Percentiles rank a stretch among this genome's conserved stretches.
Evolutionary conservation across 1,139 yeast genomes (phyloP).

Genomic region (Dujonia santamariae): DNA sequence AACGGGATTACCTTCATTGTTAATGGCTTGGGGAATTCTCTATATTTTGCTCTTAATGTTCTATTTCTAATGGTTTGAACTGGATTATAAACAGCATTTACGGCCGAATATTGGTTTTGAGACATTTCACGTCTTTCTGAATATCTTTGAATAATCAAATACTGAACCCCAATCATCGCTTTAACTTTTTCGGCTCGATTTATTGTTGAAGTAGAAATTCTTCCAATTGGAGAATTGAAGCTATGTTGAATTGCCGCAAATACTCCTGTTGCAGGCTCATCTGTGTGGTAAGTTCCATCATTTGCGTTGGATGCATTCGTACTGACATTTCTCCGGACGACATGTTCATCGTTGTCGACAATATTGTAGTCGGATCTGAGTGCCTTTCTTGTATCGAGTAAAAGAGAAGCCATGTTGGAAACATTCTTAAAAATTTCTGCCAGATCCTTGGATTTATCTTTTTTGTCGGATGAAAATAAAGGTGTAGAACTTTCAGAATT

Average conservation of each 20-base stretch:
- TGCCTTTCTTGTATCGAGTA: slow-evolving; percentile 41
- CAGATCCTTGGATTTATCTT: too few relatives aligned
- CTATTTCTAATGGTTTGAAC: slow-evolving; percentile 76
- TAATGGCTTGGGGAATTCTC: slow-evolving; percentile 36
- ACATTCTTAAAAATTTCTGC: slow-evolving; percentile 3
- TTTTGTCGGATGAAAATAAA: too few relatives aligned
- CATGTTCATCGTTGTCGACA: slow-evolving; percentile 18
- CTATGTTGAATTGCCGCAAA: slow-evolving; percentile 4
- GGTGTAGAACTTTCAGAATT: too few relatives aligned
- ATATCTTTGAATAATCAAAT: slow-evolving; percentile 42
- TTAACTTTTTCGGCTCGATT: slow-evolving; percentile 54
- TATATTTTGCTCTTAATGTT: slow-evolving; percentile 45
- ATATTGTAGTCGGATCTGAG: slow-evolving; percentile 43
- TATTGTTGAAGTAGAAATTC: slow-evolving; percentile 35
- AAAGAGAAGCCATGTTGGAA: slow-evolving; percentile 28
- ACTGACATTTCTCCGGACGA: too few relatives aligned
- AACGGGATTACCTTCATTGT: slow-evolving; percentile 38
- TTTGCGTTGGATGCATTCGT: too few relatives aligned
- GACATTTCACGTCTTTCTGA: slow-evolving; percentile 15
- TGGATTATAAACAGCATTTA: slow-evolving; percentile 77
- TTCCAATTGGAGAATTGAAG: slow-evolving; percentile 12
- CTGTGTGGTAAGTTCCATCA: too few relatives aligned
- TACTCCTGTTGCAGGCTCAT: slow-evolving; percentile 6
- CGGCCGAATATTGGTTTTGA: slow-evolving; percentile 31
- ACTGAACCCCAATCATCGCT: slow-evolving; percentile 49